Base-by-base conservation (phyloP, 164 flowering plant species). In the Chloranthus sessilifolius region DNA sequence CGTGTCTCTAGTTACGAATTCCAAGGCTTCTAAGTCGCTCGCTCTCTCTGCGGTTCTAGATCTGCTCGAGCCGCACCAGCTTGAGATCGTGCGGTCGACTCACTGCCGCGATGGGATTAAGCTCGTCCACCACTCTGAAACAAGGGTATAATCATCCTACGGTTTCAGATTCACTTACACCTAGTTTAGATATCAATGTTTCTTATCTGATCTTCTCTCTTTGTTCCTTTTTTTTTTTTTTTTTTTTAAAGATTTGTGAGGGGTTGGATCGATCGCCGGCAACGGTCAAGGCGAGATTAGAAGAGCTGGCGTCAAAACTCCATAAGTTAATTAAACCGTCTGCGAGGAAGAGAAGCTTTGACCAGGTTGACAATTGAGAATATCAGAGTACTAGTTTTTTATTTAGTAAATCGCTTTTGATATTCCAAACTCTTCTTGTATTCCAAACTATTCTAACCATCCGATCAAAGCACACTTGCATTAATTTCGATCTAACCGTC, bases 51-150 rank as follows among this genome's bases (percentile, higher is more conserved):
- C 56, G 27, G 23, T 68, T 0, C 42, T 68, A 1, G 68, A 63
- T 35, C 56, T 63, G 37, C 48, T 68, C n/a, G 65, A 63, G 23
- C 34, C 53, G 10, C 56, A 63, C 53, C 27, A 52, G 3, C 68
- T 68, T 20, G 50, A 60, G 14, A 45, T 69, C 2, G 46, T 56
- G 40, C 55, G 73, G 7, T 52, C 63, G 7, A 69, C 66, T 14
- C 63, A 60, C 19, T 69, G 55, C 46, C 56, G 63, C 7, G 69
- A 69, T 22, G 73, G 73, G 9, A 52, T 27, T 42, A 69, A 61
- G 49, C 43, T 69, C 6, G 39, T 69, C 1, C 69, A 56, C 35
- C 63, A 64, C 29, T 60, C 69, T 15, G 73, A 69, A 21, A 60
- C 60, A 69, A 64, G 64, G 73, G 73, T 64, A 11, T 36, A 19